Base-by-base conservation (phyloP, 169 alveolate genomes). In the Plasmodium gallinaceum region DNA sequence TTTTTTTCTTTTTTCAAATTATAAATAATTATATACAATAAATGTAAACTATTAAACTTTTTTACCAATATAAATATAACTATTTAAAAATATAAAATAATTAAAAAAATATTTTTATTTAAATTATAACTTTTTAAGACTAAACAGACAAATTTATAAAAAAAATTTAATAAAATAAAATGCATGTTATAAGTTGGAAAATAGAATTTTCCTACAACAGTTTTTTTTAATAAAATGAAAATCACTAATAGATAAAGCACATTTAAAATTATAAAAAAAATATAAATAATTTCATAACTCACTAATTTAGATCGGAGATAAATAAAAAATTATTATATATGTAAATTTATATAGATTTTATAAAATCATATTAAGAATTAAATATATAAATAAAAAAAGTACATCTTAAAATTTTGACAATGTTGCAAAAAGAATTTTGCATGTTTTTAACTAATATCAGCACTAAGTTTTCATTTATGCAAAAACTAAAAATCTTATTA, bases 161-260 rank as follows among this genome's bases (percentile, higher is more conserved):
- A n/a, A n/a, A n/a, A n/a, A n/a, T n/a, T n/a, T n/a, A n/a, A n/a
- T n/a, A n/a, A 32, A 32, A 32, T 32, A 32, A 32, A 32, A 32
- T 32, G 39, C 39, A 32, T 32, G 39, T 32, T 32, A 32, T 32
- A 32, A 2, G 1, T 2, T 32, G 39, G 39, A 32, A 32, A 32
- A 32, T 32, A 65, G 18, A 65, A 8, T 65, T 65, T 65, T 52
- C 43, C 37, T 65, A 37, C 74, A 65, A 24, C 26, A 37, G 43
- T 22, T 65, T 65, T 32, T 32, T 32, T 32, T 32, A 14, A 9
- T 65, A 46, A 65, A 37, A 52, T 9, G 74, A n/a, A 32, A 32
- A 32, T 32, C 1, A 32, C 4, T 32, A 32, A 32, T 32, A 32
- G 4, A 32, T 32, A 32, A 4, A 32, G 39, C 39, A 32, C 39